A percentile compares a stretch with the other conserved stretches of the same genome.
These are phyloP conservation scores for Tuber borchii DNA, from an alignment of 495 filamentous ascomycete genomes.

Conservation along the genomic window DNA sequence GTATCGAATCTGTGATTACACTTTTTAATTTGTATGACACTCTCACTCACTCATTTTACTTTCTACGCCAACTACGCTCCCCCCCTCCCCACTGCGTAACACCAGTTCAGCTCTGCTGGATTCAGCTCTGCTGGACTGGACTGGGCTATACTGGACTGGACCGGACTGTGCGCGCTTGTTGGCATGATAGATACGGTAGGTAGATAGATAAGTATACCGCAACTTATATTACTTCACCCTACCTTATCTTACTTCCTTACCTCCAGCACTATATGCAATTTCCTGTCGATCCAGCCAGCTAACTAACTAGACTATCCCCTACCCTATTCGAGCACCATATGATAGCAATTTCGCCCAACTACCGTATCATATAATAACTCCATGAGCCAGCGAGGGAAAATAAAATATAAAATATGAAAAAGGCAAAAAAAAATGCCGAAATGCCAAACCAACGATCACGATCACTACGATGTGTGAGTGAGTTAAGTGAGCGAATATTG, in stretches of 20 bases:
- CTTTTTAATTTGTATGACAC: constrained; percentile 5
- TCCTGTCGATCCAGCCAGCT: not conserved
- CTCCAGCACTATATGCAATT: not conserved
- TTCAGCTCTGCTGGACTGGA: not conserved
- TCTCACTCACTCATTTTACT: not conserved
- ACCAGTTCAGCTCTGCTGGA: not conserved
- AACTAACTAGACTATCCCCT: not conserved
- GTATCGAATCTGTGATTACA: not conserved
- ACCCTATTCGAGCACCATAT: not conserved
- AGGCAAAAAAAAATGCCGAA: not conserved
- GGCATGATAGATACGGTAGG: not conserved
- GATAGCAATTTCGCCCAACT: not conserved
- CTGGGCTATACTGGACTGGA: not conserved
- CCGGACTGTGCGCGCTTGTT: not conserved
- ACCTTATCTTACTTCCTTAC: not conserved
- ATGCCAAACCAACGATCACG: not conserved
- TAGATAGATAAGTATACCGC: not conserved
- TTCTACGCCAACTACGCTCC: not conserved
- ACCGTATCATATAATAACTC: not conserved
- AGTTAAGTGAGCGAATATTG: not conserved
- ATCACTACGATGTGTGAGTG: not conserved
- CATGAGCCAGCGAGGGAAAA: not conserved
- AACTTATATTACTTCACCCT: not conserved
- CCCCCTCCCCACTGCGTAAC: not conserved
- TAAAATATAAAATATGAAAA: not conserved